Percentiles rank a stretch among this genome's conserved stretches.
Conservation (phyloP, 306 rosid species). For the Psophocarpus tetragonolobus region DNA sequence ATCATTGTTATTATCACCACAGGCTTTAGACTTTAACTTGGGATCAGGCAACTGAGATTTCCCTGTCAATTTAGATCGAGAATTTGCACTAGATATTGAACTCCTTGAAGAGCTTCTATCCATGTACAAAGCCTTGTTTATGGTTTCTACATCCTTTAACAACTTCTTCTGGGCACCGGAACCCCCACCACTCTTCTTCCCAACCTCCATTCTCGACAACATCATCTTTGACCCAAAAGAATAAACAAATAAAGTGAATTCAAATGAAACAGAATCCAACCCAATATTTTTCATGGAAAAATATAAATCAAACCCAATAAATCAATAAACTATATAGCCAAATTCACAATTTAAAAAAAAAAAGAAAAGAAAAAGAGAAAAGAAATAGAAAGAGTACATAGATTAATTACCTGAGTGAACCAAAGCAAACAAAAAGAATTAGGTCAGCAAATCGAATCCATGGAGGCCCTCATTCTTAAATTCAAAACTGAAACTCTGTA, state of each 20-base stretch:
- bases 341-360: not conserved
- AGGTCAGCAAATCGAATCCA: conserved; percentile 40
- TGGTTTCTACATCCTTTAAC: conserved; percentile 75
- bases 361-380: not conserved
- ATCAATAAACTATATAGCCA: not conserved
- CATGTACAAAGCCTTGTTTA: conserved; percentile 64
- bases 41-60: conserved; percentile 49
- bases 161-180: conserved; percentile 54
- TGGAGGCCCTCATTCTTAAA: conserved; percentile 23
- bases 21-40: conserved; percentile 47
- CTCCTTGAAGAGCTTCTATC: conserved; percentile 52
- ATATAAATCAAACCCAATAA: not conserved
- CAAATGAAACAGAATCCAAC: conserved; percentile 29
- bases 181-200: conserved; percentile 61
- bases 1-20: conserved; percentile 31
- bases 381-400: not conserved
- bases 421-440: conserved; percentile 24
- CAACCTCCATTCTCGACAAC: conserved; percentile 67
- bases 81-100: conserved; percentile 34
- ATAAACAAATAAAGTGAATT: conserved; percentile 20
- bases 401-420: conserved; percentile 47
- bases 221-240: conserved; percentile 42
- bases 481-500: conserved; percentile 24
- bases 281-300: not conserved
- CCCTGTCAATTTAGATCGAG: conserved; percentile 42